Evolutionary conservation across 2,329 filamentous ascomycete genomes (phyloP).

Genomic region (Fusarium sp.): DNA sequence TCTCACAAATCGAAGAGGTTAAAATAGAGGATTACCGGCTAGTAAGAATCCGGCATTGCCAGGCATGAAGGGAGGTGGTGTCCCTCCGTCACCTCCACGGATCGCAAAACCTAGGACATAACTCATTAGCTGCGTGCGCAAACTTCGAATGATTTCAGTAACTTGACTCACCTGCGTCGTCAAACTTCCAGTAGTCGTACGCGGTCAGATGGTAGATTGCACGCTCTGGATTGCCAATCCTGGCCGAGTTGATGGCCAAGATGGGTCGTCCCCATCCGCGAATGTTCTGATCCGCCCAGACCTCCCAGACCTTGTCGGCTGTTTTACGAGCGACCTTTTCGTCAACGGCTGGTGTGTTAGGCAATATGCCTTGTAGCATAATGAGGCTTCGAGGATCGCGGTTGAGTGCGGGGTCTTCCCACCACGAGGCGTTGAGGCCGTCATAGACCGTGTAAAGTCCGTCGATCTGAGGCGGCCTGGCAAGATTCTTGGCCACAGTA

Average conservation of each 20-base stretch:
- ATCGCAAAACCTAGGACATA: slow-evolving; percentile 46
- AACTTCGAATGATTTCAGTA: fast-evolving
- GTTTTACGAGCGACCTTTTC: slow-evolving; percentile 54
- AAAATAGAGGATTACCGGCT: slow-evolving; percentile 32
- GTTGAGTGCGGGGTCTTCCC: slow-evolving; percentile 55
- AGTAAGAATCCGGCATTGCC: slow-evolving; percentile 57
- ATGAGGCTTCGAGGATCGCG: slow-evolving; percentile 62
- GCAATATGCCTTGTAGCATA: slow-evolving; percentile 63
- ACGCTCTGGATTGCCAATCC: slow-evolving; percentile 59
- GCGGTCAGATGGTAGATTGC: slow-evolving; percentile 60
- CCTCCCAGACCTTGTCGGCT: slow-evolving; percentile 56
- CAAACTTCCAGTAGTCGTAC: slow-evolving; percentile 60
- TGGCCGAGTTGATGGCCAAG: slow-evolving; percentile 62
- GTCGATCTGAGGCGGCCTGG: slow-evolving; percentile 66
- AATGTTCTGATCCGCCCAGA: slow-evolving; percentile 60
- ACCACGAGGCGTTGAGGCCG: slow-evolving; percentile 63
- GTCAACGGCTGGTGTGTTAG: slow-evolving; percentile 57
- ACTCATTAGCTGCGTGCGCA: not conserved
- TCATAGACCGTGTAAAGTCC: slow-evolving; percentile 70
- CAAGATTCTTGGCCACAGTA: slow-evolving; percentile 66
- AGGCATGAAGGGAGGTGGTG: slow-evolving; percentile 55
- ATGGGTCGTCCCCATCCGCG: slow-evolving; percentile 65
- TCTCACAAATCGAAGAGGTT: fast-evolving
- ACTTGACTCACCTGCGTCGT: slow-evolving; percentile 53
- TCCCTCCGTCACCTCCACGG: slow-evolving; percentile 50